These are phyloP conservation scores for Protomyces pachydermus DNA, from an alignment of 1,139 yeast species.

Conservation along the genomic window DNA sequence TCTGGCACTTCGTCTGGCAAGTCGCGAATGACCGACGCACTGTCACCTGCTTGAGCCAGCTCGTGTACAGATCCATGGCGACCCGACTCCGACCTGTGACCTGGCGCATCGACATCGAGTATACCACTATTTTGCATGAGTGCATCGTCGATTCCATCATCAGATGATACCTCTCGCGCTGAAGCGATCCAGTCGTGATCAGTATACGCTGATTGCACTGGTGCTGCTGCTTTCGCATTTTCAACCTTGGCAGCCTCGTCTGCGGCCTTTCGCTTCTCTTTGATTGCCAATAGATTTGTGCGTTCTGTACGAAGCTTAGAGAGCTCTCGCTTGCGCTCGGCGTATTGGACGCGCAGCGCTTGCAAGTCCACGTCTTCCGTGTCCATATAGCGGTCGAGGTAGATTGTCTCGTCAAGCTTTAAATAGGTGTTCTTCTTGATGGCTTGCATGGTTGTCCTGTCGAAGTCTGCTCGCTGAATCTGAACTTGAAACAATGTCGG, in stretches of 20 bases:
- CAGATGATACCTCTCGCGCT: slow-evolving; percentile 8
- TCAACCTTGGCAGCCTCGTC: neutral
- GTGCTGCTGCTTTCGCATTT: neutral
- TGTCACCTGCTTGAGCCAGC: neutral
- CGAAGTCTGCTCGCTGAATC: slow-evolving; percentile 88
- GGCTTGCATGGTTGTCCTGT: slow-evolving; percentile 64
- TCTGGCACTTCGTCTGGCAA: neutral
- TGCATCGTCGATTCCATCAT: neutral
- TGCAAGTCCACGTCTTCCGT: slow-evolving; percentile 57
- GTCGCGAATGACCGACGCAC: neutral
- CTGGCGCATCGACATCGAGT: neutral
- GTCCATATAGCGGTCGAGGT: slow-evolving; percentile 82
- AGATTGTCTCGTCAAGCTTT: slow-evolving; percentile 69
- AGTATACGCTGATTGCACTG: neutral
- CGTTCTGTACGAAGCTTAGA: neutral
- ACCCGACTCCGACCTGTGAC: neutral
- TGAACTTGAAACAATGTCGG: slow-evolving; percentile 87
- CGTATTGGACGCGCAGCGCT: slow-evolving; percentile 54
- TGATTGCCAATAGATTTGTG: neutral
- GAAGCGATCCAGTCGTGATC: slow-evolving; percentile 20
- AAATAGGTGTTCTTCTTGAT: slow-evolving; percentile 79
- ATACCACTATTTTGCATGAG: neutral
- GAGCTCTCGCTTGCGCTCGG: slow-evolving; percentile 55
- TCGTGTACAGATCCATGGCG: slow-evolving; percentile 15
- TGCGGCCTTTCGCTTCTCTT: neutral